phyloP scores from a whole-genome alignment of 805 yeast species.

The Yueomyces sp. region DNA sequence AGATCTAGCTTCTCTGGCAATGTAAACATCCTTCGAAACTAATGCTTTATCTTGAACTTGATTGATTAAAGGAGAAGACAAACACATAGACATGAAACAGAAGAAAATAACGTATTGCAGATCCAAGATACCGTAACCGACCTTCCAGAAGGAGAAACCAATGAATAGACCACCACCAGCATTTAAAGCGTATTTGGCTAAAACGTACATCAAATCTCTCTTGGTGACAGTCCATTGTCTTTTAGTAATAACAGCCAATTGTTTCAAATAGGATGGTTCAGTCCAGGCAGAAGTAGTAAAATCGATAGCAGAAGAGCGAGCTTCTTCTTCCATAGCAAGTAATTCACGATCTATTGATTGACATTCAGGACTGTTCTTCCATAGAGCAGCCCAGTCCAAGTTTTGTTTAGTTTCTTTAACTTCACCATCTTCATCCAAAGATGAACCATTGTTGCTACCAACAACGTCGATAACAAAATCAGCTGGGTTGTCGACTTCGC shows the following conservation, averaged over 20 bases:
- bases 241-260: slow-evolving; percentile 28
- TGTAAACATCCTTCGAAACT: slow-evolving; percentile 27
- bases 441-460: slow-evolving; percentile 40
- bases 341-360: slow-evolving; percentile 1
- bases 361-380: slow-evolving; percentile 10
- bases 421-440: slow-evolving; percentile 11
- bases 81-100: slow-evolving; percentile 45
- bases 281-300: slow-evolving; percentile 10
- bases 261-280: slow-evolving; percentile 31
- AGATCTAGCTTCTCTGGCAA: slow-evolving; percentile 29
- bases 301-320: slow-evolving; percentile 8
- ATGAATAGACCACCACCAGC: slow-evolving; percentile 48
- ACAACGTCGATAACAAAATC: slow-evolving; percentile 61
- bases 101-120: slow-evolving; percentile 51
- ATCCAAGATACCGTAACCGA: slow-evolving; percentile 39
- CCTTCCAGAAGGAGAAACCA: slow-evolving; percentile 63
- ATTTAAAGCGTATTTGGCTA: slow-evolving; percentile 42
- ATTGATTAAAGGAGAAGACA: slow-evolving; percentile 37
- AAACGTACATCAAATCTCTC: slow-evolving; percentile 51
- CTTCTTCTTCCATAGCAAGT: slow-evolving; percentile 8
- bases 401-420: background rate
- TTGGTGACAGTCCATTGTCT: slow-evolving; percentile 36
- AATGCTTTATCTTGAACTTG: slow-evolving; percentile 28
- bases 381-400: slow-evolving; percentile 12
- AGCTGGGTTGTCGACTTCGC: slow-evolving; percentile 50